Conservation (phyloP, 2,329 filamentous ascomycete genomes). For the Colletotrichum phormii region DNA sequence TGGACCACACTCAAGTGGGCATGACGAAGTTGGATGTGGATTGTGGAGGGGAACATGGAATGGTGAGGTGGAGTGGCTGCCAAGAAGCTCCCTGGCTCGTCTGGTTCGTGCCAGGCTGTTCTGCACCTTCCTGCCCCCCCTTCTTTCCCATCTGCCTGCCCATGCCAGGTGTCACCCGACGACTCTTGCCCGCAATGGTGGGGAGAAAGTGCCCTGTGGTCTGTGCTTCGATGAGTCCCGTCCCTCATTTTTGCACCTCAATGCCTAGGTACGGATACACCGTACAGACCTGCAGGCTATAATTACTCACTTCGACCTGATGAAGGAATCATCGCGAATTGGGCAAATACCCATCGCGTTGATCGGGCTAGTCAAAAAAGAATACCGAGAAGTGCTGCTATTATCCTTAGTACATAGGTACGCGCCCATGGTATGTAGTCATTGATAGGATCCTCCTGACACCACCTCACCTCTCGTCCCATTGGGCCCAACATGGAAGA, state of each 20-base stretch:
- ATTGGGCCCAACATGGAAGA: neutral
- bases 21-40: constrained; percentile 37
- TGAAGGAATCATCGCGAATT: constrained; percentile 20
- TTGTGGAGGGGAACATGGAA: constrained; percentile 35
- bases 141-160: neutral
- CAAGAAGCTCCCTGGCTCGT: constrained; percentile 30
- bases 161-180: constrained; percentile 4
- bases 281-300: neutral
- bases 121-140: neutral
- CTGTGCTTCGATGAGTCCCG: constrained; percentile 20
- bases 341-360: constrained; percentile 6
- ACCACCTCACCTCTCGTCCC: constrained; percentile 3
- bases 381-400: neutral
- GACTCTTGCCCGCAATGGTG: constrained; percentile 5
- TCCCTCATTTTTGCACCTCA: neutral
- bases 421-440: neutral
- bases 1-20: constrained; percentile 36
- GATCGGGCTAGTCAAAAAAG: neutral
- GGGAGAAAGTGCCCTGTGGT: constrained; percentile 15
- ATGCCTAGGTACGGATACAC: too few relatives aligned
- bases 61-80: constrained; percentile 29
- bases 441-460: constrained; percentile 7
- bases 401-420: neutral
- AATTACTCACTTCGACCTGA: neutral
- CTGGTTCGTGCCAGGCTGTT: constrained; percentile 24